Conservation (phyloP, 2,329 filamentous ascomycete genomes). For the Sporothrix mexicana region DNA sequence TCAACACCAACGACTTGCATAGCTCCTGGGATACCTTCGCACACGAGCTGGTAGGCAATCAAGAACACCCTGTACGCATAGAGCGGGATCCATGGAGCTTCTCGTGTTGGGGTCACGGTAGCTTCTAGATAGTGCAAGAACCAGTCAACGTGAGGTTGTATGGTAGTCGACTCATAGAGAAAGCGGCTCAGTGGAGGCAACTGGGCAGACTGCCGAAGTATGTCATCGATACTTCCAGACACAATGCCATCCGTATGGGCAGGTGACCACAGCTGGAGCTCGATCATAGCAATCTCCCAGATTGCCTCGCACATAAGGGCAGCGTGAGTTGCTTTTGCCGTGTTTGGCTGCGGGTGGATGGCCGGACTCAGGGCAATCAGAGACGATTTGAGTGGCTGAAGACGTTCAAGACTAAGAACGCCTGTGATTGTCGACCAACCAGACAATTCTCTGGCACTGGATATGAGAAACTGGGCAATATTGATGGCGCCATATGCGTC, state of each 20-base stretch:
- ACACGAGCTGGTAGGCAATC: constrained; percentile 49
- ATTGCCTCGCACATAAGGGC: constrained; percentile 45
- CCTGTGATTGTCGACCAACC: constrained; percentile 53
- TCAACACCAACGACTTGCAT: constrained; percentile 36
- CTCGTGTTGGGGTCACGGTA: constrained; percentile 38
- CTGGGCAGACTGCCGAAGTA: constrained; percentile 44
- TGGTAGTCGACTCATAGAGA: constrained; percentile 43
- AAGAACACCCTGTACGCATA: constrained; percentile 51
- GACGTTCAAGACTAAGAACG: constrained; percentile 48
- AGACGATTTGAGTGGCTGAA: constrained; percentile 46
- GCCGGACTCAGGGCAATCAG: constrained; percentile 45
- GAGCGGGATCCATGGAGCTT: constrained; percentile 49
- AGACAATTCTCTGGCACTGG: constrained; percentile 50
- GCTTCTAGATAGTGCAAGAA: constrained; percentile 33
- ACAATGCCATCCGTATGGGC: constrained; percentile 49
- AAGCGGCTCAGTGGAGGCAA: constrained; percentile 44
- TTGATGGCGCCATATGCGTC: constrained; percentile 52
- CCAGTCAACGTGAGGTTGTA: constrained; percentile 37
- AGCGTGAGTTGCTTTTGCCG: constrained; percentile 27
- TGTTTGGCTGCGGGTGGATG: constrained; percentile 37
- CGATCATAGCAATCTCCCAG: constrained; percentile 52
- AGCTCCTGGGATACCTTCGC: constrained; percentile 41
- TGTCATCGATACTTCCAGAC: constrained; percentile 46
- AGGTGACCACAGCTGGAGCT: constrained; percentile 51
- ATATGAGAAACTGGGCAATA: constrained; percentile 50